A percentile compares a stretch with the other conserved stretches of the same genome.
Evolutionary conservation across 1,139 yeast genomes (phyloP).

Genomic region (Pichia sp.): DNA sequence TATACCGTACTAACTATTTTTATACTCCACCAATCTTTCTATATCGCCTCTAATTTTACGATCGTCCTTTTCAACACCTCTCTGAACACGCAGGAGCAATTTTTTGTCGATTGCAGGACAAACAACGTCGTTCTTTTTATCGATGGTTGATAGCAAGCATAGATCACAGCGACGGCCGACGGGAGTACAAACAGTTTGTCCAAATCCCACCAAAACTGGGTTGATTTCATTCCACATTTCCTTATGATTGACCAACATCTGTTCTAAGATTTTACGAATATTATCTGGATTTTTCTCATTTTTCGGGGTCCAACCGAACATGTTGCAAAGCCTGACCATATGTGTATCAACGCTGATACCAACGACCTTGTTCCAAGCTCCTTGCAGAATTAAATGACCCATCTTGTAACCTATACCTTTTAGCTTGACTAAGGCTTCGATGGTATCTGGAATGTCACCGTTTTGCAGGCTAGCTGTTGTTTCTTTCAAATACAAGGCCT

Average conservation of each 20-base stretch:
- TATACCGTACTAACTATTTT: not conserved
- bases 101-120: slow-evolving; percentile 52
- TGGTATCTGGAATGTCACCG: slow-evolving; percentile 67
- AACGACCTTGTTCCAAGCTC: slow-evolving; percentile 68
- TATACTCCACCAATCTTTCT: slow-evolving; percentile 22
- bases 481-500: slow-evolving; percentile 64
- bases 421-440: slow-evolving; percentile 59
- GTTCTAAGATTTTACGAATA: slow-evolving; percentile 63
- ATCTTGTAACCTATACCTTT: slow-evolving; percentile 98
- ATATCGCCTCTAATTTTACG: slow-evolving; percentile 28
- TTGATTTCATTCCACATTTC: slow-evolving; percentile 80
- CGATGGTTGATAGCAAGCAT: slow-evolving; percentile 49
- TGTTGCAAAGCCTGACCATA: slow-evolving; percentile 71
- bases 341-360: slow-evolving; percentile 97
- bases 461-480: slow-evolving; percentile 52
- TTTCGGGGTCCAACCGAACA: slow-evolving; percentile 75
- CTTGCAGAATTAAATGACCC: slow-evolving; percentile 78
- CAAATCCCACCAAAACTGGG: slow-evolving; percentile 87
- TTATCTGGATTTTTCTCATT: slow-evolving; percentile 61
- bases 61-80: slow-evolving; percentile 20
- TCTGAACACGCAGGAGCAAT: slow-evolving; percentile 35
- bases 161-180: slow-evolving; percentile 67
- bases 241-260: slow-evolving; percentile 58
- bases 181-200: slow-evolving; percentile 82
- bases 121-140: slow-evolving; percentile 26